Evolutionary conservation across 768 basidiomycete genomes (phyloP).

Genomic region (Hemileccinum rubropunctum): DNA sequence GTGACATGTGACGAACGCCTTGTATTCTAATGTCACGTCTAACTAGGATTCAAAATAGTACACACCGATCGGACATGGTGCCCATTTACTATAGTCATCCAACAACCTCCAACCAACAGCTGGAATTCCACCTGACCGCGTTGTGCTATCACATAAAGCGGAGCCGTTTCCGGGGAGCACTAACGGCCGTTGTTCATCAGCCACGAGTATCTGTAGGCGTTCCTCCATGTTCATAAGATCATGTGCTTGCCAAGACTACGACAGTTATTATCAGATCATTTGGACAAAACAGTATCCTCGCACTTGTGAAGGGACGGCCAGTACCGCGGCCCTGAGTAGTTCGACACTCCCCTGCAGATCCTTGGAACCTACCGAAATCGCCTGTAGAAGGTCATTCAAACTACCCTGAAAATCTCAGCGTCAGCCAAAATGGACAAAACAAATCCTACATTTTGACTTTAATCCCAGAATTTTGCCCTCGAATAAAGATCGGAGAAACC

Average conservation of each 20-base stretch:
- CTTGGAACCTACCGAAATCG: constrained; percentile 18
- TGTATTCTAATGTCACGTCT: constrained; percentile 1
- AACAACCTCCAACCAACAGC: constrained; percentile 54
- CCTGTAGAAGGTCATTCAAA: constrained; percentile 19
- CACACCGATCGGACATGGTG: constrained; percentile 68
- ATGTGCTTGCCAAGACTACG: constrained; percentile 50
- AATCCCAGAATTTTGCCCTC: constrained; percentile 25
- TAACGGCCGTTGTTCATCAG: constrained; percentile 9
- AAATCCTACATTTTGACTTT: constrained; percentile 35
- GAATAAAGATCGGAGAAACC: constrained; percentile 50
- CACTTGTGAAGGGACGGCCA: constrained; percentile 15
- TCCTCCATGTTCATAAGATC: constrained; percentile 56
- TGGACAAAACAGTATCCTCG: background rate
- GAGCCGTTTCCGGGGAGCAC: background rate
- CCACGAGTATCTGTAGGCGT: constrained; percentile 42
- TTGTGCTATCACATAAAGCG: background rate
- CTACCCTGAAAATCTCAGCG: constrained; percentile 16
- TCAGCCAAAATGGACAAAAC: background rate
- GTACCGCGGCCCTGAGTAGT: constrained; percentile 13
- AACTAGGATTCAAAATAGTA: constrained; percentile 21
- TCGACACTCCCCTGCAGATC: constrained; percentile 17
- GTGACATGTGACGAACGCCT: constrained; percentile 16
- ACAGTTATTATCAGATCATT: background rate
- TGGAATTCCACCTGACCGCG: background rate
- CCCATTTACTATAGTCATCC: constrained; percentile 47